Evolutionary conservation across 495 filamentous ascomycete genomes (phyloP), one percentile per base, ranked within the genome.

Genomic region (Podospora tetraspora): DNA sequence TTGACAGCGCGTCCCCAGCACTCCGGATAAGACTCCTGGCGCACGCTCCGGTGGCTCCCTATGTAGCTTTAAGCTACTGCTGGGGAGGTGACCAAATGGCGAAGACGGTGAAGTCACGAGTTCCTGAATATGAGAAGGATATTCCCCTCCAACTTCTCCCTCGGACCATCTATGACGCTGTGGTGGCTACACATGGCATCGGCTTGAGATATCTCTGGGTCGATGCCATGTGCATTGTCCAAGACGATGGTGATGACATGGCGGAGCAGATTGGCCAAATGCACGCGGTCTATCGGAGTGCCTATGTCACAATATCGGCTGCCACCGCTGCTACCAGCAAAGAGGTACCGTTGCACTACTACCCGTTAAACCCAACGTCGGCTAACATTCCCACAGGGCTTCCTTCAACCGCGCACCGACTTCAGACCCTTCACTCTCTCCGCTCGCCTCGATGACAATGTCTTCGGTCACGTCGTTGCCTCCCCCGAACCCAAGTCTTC

Each of bases 141-240:
- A 60, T 73, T n/a, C 62, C 59, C 16, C 3, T 73, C 5, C 9
- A 29, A 8, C 22, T 23, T 0, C 60, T 72, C 1, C 71, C 71
- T 2, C 61, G 34, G 16, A 76, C 74, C 19, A 70, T 78, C 61
- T 37, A 72, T 22, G 75, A 77, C 24, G 75, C 76, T 9, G 57
- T 78, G 3, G 57, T 56, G 1, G 64, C 72, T 3, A 68, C 72
- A 12, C 66, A 63, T 19, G 57, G 63, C 19, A 37, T 76, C 3
- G 59, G 56, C 1, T 60, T 69, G n/a, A 52, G 72, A 1, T 76
- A 76, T 57, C 56, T 76, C 16, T 76, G 74, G 74, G 63, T 76
- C 6, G 74, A 76, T 58, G 64, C 64, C 5, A 66, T 71, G 22
- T 75, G 73, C 64, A 76, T 76, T 57, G 32, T 74, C 32, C 68